Percentiles rank a stretch among this genome's conserved stretches.
These are phyloP conservation scores for Populus trichocarpa DNA, from an alignment of 441 rosid genomes.

Conservation along the genomic window DNA sequence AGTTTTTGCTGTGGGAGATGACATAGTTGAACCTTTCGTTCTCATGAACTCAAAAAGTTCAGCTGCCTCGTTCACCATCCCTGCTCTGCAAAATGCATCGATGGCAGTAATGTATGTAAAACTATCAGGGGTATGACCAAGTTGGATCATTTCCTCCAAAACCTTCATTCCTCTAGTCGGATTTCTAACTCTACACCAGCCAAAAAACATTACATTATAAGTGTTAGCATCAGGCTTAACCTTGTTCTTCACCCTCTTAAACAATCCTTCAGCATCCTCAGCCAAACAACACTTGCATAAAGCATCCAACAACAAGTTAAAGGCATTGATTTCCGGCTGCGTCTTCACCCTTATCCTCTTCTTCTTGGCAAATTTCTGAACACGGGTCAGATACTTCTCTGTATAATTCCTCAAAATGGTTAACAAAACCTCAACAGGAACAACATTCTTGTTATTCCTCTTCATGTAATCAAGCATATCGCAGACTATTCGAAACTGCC, in stretches of 20 bases:
- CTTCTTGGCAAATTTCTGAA: conserved; percentile 82
- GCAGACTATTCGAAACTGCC: conserved; percentile 71
- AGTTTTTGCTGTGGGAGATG: conserved; percentile 86
- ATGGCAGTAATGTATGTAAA: conserved; percentile 89
- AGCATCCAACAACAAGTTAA: conserved; percentile 83
- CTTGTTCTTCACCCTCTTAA: conserved; percentile 49
- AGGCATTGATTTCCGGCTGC: conserved; percentile 82
- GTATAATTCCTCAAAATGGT: conserved; percentile 62
- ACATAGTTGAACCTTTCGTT: conserved; percentile 65
- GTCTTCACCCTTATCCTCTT: conserved; percentile 85
- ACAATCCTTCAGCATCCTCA: conserved; percentile 59
- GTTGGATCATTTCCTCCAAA: conserved; percentile 78
- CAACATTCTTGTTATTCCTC: conserved; percentile 45
- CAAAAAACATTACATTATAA: conserved; percentile 73
- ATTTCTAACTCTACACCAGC: conserved; percentile 85
- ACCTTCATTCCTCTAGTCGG: conserved; percentile 62
- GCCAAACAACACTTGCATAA: conserved; percentile 81
- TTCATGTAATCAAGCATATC: conserved; percentile 87
- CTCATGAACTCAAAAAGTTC: conserved; percentile 83
- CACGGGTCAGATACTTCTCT: conserved; percentile 69
- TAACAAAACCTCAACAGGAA: conserved; percentile 62
- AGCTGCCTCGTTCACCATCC: conserved; percentile 75
- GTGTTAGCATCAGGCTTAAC: conserved; percentile 70
- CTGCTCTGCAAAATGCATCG: conserved; percentile 72
- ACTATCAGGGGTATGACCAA: conserved; percentile 76